These are phyloP conservation scores for Botrytis sinoallii DNA, from an alignment of 2,329 filamentous ascomycete genomes.

Conservation along the genomic window DNA sequence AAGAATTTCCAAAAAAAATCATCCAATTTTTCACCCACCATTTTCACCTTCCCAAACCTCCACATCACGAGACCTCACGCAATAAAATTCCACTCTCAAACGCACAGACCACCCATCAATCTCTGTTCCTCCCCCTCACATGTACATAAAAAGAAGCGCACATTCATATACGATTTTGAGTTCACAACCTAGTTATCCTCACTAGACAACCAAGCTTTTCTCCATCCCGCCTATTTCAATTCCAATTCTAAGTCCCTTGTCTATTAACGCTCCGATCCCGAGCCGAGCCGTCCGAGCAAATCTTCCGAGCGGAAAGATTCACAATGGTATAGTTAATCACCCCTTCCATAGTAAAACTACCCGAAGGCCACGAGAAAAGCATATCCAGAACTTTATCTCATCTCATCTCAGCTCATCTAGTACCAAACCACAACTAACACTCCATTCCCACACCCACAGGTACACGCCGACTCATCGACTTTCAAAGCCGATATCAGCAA, in stretches of 20 bases:
- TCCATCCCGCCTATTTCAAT: neutral
- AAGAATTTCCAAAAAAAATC: neutral
- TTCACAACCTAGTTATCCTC: neutral
- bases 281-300: neutral
- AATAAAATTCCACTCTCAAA: neutral
- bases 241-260: neutral
- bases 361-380: neutral
- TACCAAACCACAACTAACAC: neutral
- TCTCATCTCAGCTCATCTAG: neutral
- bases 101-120: neutral
- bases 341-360: too few relatives aligned
- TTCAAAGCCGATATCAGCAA: constrained; percentile 67
- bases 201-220: neutral
- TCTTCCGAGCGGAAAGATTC: neutral
- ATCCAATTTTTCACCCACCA: neutral
- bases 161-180: neutral
- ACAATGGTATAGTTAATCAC: neutral
- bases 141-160: neutral
- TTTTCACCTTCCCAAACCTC: neutral
- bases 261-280: neutral
- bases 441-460: constrained; percentile 22
- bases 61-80: constrained; percentile 11
- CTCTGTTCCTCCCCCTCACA: neutral
- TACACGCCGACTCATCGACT: constrained; percentile 73
- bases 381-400: neutral